A percentile compares a stretch with the other conserved stretches of the same genome.
These are phyloP conservation scores for Torrubiella hemipterigena DNA, from an alignment of 2,329 filamentous ascomycete genomes.

Conservation along the genomic window DNA sequence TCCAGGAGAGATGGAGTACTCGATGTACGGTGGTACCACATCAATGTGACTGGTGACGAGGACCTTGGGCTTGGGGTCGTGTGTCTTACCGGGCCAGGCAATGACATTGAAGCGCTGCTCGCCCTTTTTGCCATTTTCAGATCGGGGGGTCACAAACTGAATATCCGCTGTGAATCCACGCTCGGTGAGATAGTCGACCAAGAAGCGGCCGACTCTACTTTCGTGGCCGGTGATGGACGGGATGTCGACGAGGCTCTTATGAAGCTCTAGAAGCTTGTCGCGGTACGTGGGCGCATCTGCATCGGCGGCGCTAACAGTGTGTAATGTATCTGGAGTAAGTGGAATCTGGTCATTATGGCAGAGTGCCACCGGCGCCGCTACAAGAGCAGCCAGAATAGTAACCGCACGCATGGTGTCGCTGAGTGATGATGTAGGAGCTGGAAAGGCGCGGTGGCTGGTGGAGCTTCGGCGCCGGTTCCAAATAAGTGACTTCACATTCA, in stretches of 20 bases:
- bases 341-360: too few species aligned
- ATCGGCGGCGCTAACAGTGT: too few species aligned
- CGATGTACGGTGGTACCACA: background rate
- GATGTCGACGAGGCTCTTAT: background rate
- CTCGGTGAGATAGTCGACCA: background rate
- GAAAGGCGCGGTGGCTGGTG: too few species aligned
- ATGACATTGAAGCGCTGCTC: background rate
- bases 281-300: too few species aligned
- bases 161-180: background rate
- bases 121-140: background rate
- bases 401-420: too few species aligned
- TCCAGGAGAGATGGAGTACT: background rate
- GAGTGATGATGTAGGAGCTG: too few species aligned
- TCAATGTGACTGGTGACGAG: slow-evolving; percentile 2
- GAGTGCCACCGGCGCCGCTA: too few species aligned
- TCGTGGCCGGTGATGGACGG: background rate
- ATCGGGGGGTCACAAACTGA: background rate
- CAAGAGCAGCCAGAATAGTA: too few species aligned
- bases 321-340: too few species aligned
- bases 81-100: background rate
- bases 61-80: background rate
- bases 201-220: background rate
- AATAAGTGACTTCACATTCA: too few species aligned
- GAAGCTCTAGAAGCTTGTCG: background rate
- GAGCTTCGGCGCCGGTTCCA: too few species aligned